These are phyloP conservation scores for Glonium stellatum DNA, from an alignment of 495 filamentous ascomycete genomes.

Conservation along the genomic window DNA sequence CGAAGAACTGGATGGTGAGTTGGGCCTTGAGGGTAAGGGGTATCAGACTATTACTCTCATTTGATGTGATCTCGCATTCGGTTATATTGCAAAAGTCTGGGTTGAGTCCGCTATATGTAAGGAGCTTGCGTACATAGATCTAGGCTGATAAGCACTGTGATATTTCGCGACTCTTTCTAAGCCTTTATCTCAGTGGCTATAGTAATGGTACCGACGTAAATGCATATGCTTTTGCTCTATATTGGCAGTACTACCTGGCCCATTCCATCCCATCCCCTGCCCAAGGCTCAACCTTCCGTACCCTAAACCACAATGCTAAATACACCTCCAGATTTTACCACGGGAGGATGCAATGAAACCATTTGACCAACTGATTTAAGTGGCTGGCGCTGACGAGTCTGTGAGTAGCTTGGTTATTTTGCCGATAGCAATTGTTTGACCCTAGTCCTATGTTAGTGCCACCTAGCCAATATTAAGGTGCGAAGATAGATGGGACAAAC, in stretches of 20 bases:
- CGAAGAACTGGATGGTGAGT: no score
- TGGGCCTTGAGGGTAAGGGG: no score
- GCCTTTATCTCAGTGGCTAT: not conserved
- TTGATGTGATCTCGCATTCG: no score
- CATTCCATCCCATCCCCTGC: not conserved
- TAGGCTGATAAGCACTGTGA: no score
- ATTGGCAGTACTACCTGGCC: not conserved
- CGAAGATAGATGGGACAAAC: constrained; percentile 42
- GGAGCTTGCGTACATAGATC: no score
- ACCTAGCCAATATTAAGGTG: constrained; percentile 7
- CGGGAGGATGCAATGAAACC: constrained; percentile 60
- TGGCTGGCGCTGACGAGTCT: constrained; percentile 16
- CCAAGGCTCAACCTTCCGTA: not conserved
- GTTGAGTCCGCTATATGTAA: no score
- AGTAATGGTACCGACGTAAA: not conserved
- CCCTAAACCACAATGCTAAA: not conserved
- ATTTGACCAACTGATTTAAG: constrained; percentile 42
- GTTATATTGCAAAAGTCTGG: no score
- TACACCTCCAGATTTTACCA: not conserved
- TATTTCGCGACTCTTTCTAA: no score
- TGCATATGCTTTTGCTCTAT: constrained; percentile 4
- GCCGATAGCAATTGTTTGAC: constrained; percentile 94
- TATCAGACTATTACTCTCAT: no score
- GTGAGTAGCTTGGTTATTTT: constrained; percentile 84
- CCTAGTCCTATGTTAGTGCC: constrained; percentile 41